Conservation (phyloP, 2,329 filamentous ascomycete genomes). For the Microdochium bolleyi region DNA sequence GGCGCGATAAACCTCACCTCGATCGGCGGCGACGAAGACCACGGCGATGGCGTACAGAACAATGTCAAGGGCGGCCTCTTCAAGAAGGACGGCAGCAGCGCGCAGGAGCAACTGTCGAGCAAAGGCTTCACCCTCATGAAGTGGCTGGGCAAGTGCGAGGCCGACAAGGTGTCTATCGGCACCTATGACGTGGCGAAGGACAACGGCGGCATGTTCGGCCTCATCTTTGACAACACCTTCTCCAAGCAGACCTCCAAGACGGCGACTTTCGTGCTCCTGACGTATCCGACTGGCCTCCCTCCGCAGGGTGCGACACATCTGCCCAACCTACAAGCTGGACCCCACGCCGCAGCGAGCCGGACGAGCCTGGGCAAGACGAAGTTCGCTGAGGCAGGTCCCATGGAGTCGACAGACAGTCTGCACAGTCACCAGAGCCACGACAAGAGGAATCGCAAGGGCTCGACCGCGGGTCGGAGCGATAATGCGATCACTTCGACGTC, state of each 20-base stretch:
- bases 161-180: conserved; percentile 88
- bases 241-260: conserved; percentile 93
- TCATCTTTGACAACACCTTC: conserved; percentile 98
- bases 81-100: conserved; percentile 51
- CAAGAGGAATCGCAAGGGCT: conserved; percentile 32
- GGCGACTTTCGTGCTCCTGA: conserved; percentile 88
- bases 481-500: conserved; percentile 26
- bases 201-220: conserved; percentile 86
- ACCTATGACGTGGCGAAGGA: conserved; percentile 69
- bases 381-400: conserved; percentile 30
- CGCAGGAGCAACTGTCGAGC: conserved; percentile 54
- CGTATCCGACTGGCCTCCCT: conserved; percentile 76
- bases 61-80: conserved; percentile 38
- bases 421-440: conserved; percentile 36
- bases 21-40: conserved; percentile 36
- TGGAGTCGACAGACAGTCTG: conserved; percentile 52
- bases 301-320: conserved; percentile 69
- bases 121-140: conserved; percentile 64
- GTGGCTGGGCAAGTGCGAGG: conserved; percentile 94
- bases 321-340: conserved; percentile 43
- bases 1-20: conserved; percentile 43
- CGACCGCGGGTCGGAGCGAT: conserved; percentile 46
- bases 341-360: conserved; percentile 32
- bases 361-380: conserved; percentile 43
- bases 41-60: conserved; percentile 24